phyloP scores from a whole-genome alignment of 2,329 filamentous ascomycete genomes.

The Graphiopsis chlorocephala region DNA sequence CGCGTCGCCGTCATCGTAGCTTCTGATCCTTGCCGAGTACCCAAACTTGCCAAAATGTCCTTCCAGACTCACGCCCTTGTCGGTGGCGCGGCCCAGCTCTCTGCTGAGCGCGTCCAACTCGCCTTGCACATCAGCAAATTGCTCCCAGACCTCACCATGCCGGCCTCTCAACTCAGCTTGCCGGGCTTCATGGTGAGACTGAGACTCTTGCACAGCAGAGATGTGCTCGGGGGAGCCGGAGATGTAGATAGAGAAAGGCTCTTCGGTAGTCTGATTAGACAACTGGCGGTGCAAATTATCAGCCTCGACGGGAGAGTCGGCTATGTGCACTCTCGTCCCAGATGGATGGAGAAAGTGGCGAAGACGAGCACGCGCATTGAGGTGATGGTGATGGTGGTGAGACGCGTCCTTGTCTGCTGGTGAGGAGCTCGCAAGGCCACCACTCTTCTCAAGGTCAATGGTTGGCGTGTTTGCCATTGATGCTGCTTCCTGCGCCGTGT shows the following conservation, averaged over 20 bases:
- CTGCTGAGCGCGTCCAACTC: slow-evolving; percentile 53
- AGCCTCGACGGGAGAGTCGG: slow-evolving; percentile 55
- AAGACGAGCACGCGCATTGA: slow-evolving; percentile 33
- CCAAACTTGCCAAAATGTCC: slow-evolving; percentile 64
- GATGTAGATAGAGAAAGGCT: slow-evolving; percentile 55
- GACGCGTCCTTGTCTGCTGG: not conserved
- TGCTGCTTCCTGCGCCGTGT: not conserved
- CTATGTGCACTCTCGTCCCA: slow-evolving; percentile 57
- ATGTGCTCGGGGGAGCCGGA: slow-evolving; percentile 55
- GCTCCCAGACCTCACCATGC: slow-evolving; percentile 52
- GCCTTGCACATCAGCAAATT: slow-evolving; percentile 55
- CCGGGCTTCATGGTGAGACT: slow-evolving; percentile 52
- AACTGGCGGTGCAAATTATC: slow-evolving; percentile 49
- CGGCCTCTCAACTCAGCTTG: slow-evolving; percentile 48
- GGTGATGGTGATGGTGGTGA: slow-evolving; percentile 1
- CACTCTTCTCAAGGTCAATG: not conserved
- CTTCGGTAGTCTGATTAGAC: slow-evolving; percentile 20
- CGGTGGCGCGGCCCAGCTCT: slow-evolving; percentile 55
- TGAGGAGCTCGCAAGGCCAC: not conserved
- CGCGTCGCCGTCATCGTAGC: slow-evolving; percentile 26
- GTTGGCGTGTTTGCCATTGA: not conserved
- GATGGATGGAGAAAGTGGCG: slow-evolving; percentile 56
- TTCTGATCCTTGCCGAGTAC: slow-evolving; percentile 56
- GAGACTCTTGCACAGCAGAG: slow-evolving; percentile 50
- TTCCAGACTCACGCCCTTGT: slow-evolving; percentile 55